These are phyloP conservation scores for Tirmania nivea DNA, from an alignment of 495 filamentous ascomycete species.

Conservation along the genomic window DNA sequence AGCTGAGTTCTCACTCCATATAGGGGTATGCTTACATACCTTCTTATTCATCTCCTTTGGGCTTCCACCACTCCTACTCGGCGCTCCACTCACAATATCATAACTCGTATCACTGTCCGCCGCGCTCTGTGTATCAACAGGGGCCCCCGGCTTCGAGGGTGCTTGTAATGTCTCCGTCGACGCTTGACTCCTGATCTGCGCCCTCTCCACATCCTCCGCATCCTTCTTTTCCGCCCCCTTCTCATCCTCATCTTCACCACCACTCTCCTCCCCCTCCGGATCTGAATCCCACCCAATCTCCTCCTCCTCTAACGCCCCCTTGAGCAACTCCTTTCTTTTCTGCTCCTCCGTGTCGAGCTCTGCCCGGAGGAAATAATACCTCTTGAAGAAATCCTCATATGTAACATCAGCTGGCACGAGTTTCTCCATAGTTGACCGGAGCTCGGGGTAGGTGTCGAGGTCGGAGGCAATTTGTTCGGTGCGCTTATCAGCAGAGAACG, in stretches of 20 bases:
- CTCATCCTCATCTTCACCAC: constrained; percentile 3
- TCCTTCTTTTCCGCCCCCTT: neutral
- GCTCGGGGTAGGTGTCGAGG: constrained; percentile 69
- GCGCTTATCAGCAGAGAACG: constrained; percentile 43
- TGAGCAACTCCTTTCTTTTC: constrained; percentile 69
- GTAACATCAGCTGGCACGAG: constrained; percentile 75
- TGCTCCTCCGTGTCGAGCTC: constrained; percentile 92
- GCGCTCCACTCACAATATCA: constrained; percentile 17
- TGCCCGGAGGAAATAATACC: constrained; percentile 88
- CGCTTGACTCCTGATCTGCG: neutral
- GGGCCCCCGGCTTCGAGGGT: constrained; percentile 9
- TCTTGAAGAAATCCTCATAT: constrained; percentile 76
- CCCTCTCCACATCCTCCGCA: neutral
- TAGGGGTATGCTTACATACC: neutral
- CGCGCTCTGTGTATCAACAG: constrained; percentile 12
- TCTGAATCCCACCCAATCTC: constrained; percentile 19
- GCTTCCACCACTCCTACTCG: constrained; percentile 3
- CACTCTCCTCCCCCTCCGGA: constrained; percentile 12
- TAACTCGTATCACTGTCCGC: constrained; percentile 19
- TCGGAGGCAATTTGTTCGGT: constrained; percentile 68
- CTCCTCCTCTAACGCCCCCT: constrained; percentile 37
- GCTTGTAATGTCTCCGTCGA: constrained; percentile 14
- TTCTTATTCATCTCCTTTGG: neutral
- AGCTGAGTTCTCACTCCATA: neutral
- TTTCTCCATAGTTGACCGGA: constrained; percentile 83